A percentile compares a stretch with the other conserved stretches of the same genome.
These are phyloP conservation scores for Macrolepiota dolichaula DNA, from an alignment of 768 basidiomycete genomes.

Conservation along the genomic window DNA sequence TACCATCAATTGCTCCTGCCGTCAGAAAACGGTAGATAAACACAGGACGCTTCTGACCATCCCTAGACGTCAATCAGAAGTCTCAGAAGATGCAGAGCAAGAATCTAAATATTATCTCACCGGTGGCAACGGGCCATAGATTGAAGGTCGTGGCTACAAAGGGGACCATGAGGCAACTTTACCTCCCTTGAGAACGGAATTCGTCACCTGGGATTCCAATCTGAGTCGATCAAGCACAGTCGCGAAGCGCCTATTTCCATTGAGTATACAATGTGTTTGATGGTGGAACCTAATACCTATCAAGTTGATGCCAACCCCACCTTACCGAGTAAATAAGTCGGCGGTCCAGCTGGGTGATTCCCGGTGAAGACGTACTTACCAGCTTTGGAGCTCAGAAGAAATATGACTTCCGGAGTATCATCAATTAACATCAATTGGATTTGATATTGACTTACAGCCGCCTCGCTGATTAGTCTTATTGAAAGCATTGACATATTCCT, in stretches of 20 bases:
- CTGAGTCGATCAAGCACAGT: constrained; percentile 82
- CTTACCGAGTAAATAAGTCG: constrained; percentile 27
- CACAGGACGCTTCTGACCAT: constrained; percentile 91
- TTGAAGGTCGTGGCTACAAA: constrained; percentile 79
- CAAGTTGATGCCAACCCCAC: constrained; percentile 91
- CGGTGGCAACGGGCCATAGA: constrained; percentile 97
- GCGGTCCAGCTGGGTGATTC: background rate
- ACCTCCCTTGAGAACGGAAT: background rate
- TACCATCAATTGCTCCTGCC: constrained; percentile 87
- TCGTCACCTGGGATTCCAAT: constrained; percentile 87
- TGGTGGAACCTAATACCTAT: constrained; percentile 48
- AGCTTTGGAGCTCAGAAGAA: constrained; percentile 91
- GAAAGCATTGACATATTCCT: constrained; percentile 86
- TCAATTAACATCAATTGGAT: background rate
- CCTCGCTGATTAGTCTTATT: constrained; percentile 72
- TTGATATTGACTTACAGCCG: constrained; percentile 51
- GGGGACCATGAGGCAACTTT: background rate
- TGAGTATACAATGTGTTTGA: background rate
- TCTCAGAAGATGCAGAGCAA: background rate
- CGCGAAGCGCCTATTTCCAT: constrained; percentile 66
- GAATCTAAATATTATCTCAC: constrained; percentile 31
- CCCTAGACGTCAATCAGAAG: constrained; percentile 40
- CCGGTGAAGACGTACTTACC: constrained; percentile 24
- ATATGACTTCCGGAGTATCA: constrained; percentile 56
- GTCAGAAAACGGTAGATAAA: constrained; percentile 88